phyloP scores from a whole-genome alignment of 306 rosid species.

The Arachis hypogaea region DNA sequence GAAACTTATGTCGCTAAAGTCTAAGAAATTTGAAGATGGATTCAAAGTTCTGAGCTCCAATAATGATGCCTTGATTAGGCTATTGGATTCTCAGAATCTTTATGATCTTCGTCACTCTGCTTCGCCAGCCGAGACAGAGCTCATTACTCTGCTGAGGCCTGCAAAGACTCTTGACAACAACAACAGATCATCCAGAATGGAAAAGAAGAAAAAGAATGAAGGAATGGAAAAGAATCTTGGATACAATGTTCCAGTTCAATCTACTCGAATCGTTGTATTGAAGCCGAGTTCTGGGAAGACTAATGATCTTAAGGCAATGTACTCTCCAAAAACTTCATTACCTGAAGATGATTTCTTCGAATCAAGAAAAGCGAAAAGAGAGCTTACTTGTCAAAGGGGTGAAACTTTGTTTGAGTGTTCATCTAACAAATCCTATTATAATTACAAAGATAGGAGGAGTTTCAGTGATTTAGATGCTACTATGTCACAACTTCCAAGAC shows the following conservation, averaged over 20 bases:
- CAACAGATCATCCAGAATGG: constrained; percentile 47
- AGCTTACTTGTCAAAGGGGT: constrained; percentile 56
- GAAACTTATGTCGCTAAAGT: constrained; percentile 62
- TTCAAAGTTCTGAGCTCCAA: constrained; percentile 86
- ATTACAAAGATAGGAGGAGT: constrained; percentile 56
- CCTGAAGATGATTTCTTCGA: constrained; percentile 57
- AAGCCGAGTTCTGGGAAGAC: constrained; percentile 78
- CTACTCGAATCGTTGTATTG: constrained; percentile 86
- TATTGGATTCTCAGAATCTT: constrained; percentile 68
- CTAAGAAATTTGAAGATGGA: constrained; percentile 79
- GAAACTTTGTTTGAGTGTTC: constrained; percentile 72
- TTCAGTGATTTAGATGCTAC: constrained; percentile 67
- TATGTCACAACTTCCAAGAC: constrained; percentile 72
- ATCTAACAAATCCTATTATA: constrained; percentile 71
- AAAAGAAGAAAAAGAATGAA: constrained; percentile 54
- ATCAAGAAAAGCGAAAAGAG: constrained; percentile 57
- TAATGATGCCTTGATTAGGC: constrained; percentile 66
- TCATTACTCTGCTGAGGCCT: constrained; percentile 87
- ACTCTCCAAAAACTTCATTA: constrained; percentile 61
- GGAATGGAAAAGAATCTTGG: constrained; percentile 49
- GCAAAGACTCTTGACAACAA: constrained; percentile 63
- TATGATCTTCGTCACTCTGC: constrained; percentile 59
- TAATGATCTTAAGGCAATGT: constrained; percentile 53
- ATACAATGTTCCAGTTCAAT: constrained; percentile 53
- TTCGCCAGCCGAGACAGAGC: constrained; percentile 60